A percentile compares a stretch with the other conserved stretches of the same genome.
Conservation (phyloP, 495 filamentous ascomycete species). For the Aspergillus taichungensis region DNA sequence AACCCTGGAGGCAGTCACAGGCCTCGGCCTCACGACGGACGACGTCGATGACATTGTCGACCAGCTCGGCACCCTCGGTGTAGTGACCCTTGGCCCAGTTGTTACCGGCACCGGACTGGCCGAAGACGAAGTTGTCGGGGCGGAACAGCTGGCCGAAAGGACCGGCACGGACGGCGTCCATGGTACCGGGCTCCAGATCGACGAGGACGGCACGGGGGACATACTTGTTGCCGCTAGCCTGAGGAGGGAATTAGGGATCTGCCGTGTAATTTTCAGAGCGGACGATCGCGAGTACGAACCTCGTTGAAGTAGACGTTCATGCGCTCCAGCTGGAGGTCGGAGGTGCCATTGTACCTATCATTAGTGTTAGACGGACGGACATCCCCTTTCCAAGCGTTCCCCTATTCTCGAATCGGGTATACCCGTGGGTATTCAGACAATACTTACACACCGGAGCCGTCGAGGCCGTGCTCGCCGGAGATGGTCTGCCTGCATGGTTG, state of each 20-base stretch:
- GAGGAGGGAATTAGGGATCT: constrained; percentile 11
- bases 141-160: constrained; percentile 99
- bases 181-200: constrained; percentile 95
- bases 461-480: constrained; percentile 97
- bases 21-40: constrained; percentile 98
- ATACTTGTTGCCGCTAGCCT: constrained; percentile 97
- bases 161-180: constrained; percentile 98
- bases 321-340: constrained; percentile 97
- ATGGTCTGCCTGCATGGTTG: constrained; percentile 70
- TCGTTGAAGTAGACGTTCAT: constrained; percentile 99
- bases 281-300: constrained; percentile 43
- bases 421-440: not conserved
- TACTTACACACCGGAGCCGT: constrained; percentile 85
- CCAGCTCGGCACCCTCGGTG: constrained; percentile 98
- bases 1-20: constrained; percentile 99
- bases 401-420: not conserved
- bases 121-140: constrained; percentile 99
- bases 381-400: no score
- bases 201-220: constrained; percentile 98
- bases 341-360: constrained; percentile 86
- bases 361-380: constrained; percentile 20
- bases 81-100: constrained; percentile 99
- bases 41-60: constrained; percentile 96
- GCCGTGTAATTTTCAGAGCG: not conserved
- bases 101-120: constrained; percentile 99